phyloP scores from a whole-genome alignment of 75 land plant species.

The Isoetes taiwanensis region DNA sequence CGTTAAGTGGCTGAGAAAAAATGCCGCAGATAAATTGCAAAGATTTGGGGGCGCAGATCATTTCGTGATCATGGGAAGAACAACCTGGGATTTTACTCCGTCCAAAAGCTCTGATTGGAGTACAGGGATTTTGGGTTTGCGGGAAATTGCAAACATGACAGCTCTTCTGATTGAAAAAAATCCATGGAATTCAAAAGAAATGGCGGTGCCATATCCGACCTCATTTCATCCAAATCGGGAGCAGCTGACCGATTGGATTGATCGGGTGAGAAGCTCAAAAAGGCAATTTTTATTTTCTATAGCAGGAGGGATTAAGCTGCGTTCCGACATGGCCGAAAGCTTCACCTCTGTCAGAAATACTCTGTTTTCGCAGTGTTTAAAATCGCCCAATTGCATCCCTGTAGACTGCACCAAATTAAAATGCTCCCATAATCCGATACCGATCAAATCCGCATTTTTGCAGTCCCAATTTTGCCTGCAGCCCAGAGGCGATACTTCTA shows the following conservation, averaged over 20 bases:
- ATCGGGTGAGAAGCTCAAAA: background rate
- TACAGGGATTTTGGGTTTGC: background rate
- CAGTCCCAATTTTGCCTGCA: background rate
- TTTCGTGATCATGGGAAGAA: conserved; percentile 5
- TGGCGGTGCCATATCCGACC: background rate
- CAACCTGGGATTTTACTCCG: background rate
- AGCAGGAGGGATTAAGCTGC: conserved; percentile 34
- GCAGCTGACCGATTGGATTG: conserved; percentile 48
- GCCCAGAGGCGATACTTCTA: background rate
- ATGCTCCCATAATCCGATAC: background rate
- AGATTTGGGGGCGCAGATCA: background rate
- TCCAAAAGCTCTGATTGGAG: background rate
- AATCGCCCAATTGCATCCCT: background rate
- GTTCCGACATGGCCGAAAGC: no score
- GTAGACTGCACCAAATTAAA: background rate
- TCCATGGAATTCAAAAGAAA: background rate
- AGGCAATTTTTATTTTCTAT: conserved; percentile 40
- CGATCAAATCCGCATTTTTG: background rate
- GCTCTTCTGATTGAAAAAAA: conserved; percentile 1
- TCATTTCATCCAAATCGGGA: conserved; percentile 4
- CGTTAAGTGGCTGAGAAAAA: background rate
- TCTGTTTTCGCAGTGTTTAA: background rate
- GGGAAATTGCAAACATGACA: background rate
- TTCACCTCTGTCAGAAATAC: background rate
- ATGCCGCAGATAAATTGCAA: conserved; percentile 14